phyloP scores from a whole-genome alignment of 2,329 filamentous ascomycete genomes.

The Ceratocystis cubensis region DNA sequence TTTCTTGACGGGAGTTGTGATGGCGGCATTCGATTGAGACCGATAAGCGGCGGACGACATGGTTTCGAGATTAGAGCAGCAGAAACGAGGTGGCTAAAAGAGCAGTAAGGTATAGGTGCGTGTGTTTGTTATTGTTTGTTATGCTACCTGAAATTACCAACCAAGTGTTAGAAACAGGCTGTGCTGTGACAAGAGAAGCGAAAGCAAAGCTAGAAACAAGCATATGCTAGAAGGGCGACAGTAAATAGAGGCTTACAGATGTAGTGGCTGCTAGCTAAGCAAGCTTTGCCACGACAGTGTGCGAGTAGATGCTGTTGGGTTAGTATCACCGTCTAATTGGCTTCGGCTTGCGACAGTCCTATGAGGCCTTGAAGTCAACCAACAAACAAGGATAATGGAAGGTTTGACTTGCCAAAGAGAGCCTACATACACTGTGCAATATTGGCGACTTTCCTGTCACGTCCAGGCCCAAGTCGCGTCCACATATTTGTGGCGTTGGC shows the following conservation, averaged over 20 bases:
- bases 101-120: too few species aligned
- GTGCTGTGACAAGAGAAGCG: not conserved
- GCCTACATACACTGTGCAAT: too few species aligned
- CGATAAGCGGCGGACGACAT: conserved; percentile 11
- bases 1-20: conserved; percentile 33
- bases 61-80: not conserved
- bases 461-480: conserved; percentile 10
- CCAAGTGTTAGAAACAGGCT: not conserved
- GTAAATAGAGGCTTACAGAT: not conserved
- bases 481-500: not conserved
- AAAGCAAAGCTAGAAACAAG: not conserved
- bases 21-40: conserved; percentile 1
- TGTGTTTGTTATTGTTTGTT: not conserved
- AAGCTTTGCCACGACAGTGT: too few species aligned
- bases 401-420: too few species aligned
- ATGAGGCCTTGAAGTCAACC: too few species aligned
- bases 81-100: not conserved
- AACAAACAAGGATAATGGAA: too few species aligned
- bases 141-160: not conserved
- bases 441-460: not conserved
- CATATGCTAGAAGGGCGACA: not conserved
- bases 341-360: too few species aligned
- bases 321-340: not conserved
- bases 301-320: not conserved
- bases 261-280: not conserved